Base-by-base conservation (phyloP, 2,329 filamentous ascomycete species). In the Trichothecium sympodiale region DNA sequence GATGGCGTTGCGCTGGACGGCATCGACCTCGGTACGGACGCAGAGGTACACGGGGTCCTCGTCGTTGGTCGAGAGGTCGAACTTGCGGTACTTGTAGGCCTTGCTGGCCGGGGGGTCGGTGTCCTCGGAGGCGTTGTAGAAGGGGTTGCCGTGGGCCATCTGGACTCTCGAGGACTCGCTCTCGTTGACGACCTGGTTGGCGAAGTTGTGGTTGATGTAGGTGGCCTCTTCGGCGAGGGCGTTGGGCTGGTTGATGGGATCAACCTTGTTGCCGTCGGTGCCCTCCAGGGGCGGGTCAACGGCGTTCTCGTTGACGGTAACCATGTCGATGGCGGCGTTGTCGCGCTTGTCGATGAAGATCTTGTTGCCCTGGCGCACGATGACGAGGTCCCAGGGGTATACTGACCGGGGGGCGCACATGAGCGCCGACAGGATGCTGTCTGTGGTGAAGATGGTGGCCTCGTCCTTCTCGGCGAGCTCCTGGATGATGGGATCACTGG, bases 191-290 rank as follows among this genome's bases (percentile, higher is more conserved):
- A 93, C 86, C 69, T 98, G 91, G 62, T 94, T 85, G 49, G 86
- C 83, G 61, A 98, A 98, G 71, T 96, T 94, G 74, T 96, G 91
- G 77, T 98, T 98, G 75, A 98, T 98, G 69, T 95, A 93, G 35
- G 91, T 98, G 37, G 91, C 91, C 66, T 98, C 91, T 61, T 95
- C 82, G 53, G 93, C 89, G 39, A 98, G 78, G 36, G 88, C 86
- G 37, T 70, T 67, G n/a, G 91, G 91, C 54, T 87, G 87, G 75
- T 98, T 98, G 64, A 98, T 82, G 46, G 74, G 70, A 57, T 98
- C 91, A 10, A 25, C 20, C 66, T 94, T 93, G 69, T 85, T 87
- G 51, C 85, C 85, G 54, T 96, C 89, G 38, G 85, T 80, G 18
- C 83, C 77, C 59, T 98, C 91, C 36, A 96, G 74, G 27, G 91